phyloP scores from a whole-genome alignment of 2,329 filamentous ascomycete species.

The Escovopsis sp. region DNA sequence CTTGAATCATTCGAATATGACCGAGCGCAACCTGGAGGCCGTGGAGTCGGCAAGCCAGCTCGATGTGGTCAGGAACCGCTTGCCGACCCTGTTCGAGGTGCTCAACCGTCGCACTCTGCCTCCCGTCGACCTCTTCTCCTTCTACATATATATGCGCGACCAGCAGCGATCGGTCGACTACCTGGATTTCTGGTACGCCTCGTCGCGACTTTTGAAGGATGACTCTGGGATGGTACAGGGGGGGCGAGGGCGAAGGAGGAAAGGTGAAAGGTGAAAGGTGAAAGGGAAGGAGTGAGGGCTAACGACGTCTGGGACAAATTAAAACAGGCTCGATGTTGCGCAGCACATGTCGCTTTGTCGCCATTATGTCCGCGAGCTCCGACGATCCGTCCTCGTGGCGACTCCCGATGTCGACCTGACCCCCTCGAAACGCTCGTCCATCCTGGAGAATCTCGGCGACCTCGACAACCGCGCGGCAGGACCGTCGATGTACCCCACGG shows the following conservation, averaged over 20 bases:
- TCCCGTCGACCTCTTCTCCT: slow-evolving; percentile 92
- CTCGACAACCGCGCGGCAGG: slow-evolving; percentile 43
- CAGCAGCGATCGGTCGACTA: slow-evolving; percentile 97
- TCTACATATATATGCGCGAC: slow-evolving; percentile 99
- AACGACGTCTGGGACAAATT: background rate
- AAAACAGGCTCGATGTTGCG: slow-evolving; percentile 83
- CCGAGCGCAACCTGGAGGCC: slow-evolving; percentile 12
- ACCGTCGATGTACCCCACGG: slow-evolving; percentile 47
- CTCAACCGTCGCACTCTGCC: slow-evolving; percentile 86
- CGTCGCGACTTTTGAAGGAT: background rate
- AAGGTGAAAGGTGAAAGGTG: no score
- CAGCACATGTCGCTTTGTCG: slow-evolving; percentile 97
- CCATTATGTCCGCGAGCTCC: slow-evolving; percentile 90
- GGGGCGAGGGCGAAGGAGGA: no score
- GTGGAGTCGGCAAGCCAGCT: slow-evolving; percentile 39
- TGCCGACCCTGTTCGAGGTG: slow-evolving; percentile 92
- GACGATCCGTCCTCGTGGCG: slow-evolving; percentile 80
- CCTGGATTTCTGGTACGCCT: slow-evolving; percentile 81
- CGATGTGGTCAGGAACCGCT: slow-evolving; percentile 58
- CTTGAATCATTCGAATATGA: slow-evolving; percentile 1
- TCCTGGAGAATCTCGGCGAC: slow-evolving; percentile 59
- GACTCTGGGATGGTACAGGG: no score
- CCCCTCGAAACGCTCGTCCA: slow-evolving; percentile 72
- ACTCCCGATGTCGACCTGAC: slow-evolving; percentile 80
- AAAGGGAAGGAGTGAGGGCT: background rate